Evolutionary conservation across 208 protist species (phyloP).

Genomic region (Crithidia mellificae): DNA sequence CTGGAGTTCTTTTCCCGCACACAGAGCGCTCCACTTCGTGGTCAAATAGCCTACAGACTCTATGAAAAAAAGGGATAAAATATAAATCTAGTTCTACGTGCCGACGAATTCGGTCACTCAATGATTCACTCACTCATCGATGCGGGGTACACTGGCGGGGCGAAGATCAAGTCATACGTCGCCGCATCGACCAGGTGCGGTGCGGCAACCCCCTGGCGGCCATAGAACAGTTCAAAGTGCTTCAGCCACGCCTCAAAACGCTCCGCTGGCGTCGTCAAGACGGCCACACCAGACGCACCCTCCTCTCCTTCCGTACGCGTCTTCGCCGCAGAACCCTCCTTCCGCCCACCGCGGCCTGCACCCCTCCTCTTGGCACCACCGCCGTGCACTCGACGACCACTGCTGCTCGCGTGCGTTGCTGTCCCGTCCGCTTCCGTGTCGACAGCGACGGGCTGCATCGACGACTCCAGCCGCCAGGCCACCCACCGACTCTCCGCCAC

Average conservation of each 20-base stretch:
- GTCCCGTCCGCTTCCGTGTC: too few species aligned
- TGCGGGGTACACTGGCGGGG: conserved; percentile 10
- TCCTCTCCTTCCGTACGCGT: too few species aligned
- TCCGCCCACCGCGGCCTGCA: neutral
- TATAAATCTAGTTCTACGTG: too few species aligned
- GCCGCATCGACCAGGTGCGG: conserved; percentile 48
- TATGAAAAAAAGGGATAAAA: neutral
- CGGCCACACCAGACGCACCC: too few species aligned
- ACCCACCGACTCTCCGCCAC: conserved; percentile 53
- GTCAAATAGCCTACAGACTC: too few species aligned
- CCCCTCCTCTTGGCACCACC: neutral
- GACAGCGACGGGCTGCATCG: conserved; percentile 3
- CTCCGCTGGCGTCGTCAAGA: conserved; percentile 1
- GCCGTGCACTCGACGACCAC: neutral
- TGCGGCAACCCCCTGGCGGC: conserved; percentile 31
- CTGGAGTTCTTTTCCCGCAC: too few species aligned
- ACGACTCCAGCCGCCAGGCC: conserved; percentile 41
- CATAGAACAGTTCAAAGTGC: conserved; percentile 41
- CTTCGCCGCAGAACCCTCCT: neutral
- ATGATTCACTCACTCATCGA: neutral
- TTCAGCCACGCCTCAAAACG: conserved; percentile 45
- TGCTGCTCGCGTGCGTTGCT: neutral
- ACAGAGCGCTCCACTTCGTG: neutral
- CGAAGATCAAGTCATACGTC: conserved; percentile 57
- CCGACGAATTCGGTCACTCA: too few species aligned